A percentile compares a stretch with the other conserved stretches of the same genome.
Conservation (phyloP, 768 basidiomycete species). For the Myochromella boudieri region DNA sequence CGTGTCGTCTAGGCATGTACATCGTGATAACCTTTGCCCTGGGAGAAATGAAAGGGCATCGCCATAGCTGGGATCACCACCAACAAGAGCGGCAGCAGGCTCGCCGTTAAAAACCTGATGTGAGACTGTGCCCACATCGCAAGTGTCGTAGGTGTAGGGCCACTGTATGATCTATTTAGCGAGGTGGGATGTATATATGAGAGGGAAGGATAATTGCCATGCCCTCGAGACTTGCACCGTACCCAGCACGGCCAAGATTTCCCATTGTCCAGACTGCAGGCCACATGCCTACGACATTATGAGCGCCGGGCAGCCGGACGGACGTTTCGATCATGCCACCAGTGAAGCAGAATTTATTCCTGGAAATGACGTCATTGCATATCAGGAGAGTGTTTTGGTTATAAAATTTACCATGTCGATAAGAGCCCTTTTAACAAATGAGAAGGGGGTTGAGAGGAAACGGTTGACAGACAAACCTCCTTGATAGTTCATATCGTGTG, state of each 20-base stretch:
- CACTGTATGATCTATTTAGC: conserved; percentile 41
- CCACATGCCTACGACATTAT: conserved; percentile 68
- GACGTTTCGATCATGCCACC: conserved; percentile 68
- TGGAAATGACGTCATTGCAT: conserved; percentile 14
- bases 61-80: conserved; percentile 47
- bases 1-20: conserved; percentile 73
- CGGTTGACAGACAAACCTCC: conserved; percentile 42
- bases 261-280: conserved; percentile 79
- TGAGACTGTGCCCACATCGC: conserved; percentile 77
- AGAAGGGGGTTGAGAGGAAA: conserved; percentile 19
- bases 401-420: conserved; percentile 33
- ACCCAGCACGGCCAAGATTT: conserved; percentile 71
- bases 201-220: conserved; percentile 37
- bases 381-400: conserved; percentile 11
- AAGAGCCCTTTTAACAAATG: conserved; percentile 38
- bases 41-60: conserved; percentile 63
- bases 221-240: conserved; percentile 81
- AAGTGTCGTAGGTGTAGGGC: conserved; percentile 78
- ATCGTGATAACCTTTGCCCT: conserved; percentile 77
- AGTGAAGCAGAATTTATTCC: conserved; percentile 88
- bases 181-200: conserved; percentile 6
- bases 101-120: conserved; percentile 73
- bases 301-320: conserved; percentile 61
- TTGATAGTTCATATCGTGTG: conserved; percentile 65
- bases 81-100: conserved; percentile 57